A percentile compares a stretch with the other conserved stretches of the same genome.
Conservation (phyloP, 2,329 filamentous ascomycete genomes). For the Monilinia vaccinii-corymbosi region DNA sequence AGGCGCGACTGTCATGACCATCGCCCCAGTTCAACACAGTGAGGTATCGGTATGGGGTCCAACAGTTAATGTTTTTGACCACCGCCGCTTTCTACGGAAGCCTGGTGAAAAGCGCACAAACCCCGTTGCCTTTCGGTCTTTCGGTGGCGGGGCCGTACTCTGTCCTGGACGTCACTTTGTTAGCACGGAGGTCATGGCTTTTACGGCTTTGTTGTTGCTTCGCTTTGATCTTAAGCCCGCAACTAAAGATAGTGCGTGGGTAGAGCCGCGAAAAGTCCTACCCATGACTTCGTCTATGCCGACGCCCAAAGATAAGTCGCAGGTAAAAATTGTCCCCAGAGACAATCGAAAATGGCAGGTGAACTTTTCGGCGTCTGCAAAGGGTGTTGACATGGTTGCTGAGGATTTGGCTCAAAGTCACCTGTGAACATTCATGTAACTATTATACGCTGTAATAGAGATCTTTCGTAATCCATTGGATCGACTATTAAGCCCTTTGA, state of each 20-base stretch:
- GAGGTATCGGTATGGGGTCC: constrained; percentile 35
- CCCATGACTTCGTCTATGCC: not conserved
- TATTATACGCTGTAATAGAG: not conserved
- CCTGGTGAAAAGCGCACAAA: constrained; percentile 10
- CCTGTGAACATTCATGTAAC: not conserved
- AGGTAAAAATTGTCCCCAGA: not conserved
- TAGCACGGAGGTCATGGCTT: not conserved
- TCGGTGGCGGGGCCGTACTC: constrained; percentile 31
- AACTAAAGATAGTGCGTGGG: not conserved
- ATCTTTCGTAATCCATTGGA: too few relatives aligned
- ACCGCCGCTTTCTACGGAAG: constrained; percentile 31
- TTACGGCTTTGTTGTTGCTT: not conserved
- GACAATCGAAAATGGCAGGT: not conserved
- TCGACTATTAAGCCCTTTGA: too few relatives aligned
- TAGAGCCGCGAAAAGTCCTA: not conserved
- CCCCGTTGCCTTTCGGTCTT: constrained; percentile 25
- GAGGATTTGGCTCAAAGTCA: not conserved
- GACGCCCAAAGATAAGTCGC: not conserved
- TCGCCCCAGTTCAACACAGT: constrained; percentile 33
- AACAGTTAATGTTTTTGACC: constrained; percentile 33
- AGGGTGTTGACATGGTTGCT: not conserved
- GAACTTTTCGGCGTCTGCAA: not conserved
- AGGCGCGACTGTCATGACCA: constrained; percentile 34
- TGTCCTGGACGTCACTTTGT: constrained; percentile 31
- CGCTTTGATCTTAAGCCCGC: not conserved